phyloP scores from a whole-genome alignment of 2,329 filamentous ascomycete genomes.

The Colletotrichum trifolii region DNA sequence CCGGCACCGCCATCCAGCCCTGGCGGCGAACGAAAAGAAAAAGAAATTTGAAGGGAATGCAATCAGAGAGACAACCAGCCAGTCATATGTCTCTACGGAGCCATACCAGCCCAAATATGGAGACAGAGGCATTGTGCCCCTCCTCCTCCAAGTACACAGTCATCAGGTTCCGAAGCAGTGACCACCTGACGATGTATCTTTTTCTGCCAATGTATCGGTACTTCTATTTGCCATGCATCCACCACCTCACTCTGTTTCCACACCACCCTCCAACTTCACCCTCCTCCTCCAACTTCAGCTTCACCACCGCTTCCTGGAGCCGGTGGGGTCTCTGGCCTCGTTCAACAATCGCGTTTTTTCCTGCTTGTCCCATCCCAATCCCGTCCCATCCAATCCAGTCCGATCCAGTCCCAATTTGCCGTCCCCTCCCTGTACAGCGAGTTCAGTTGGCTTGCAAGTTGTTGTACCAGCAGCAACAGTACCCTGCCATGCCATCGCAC shows the following conservation, averaged over 20 bases:
- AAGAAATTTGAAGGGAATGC: not conserved
- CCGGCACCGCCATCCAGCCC: not conserved
- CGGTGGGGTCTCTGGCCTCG: slow-evolving; percentile 36
- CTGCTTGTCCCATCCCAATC: slow-evolving; percentile 26
- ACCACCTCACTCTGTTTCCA: not conserved
- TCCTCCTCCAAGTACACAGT: too few relatives aligned
- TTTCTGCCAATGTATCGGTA: slow-evolving; percentile 19
- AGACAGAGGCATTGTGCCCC: too few relatives aligned
- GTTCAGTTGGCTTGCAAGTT: too few relatives aligned
- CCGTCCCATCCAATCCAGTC: slow-evolving; percentile 30
- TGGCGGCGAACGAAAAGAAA: slow-evolving; percentile 5
- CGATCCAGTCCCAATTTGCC: not conserved
- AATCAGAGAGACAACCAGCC: slow-evolving; percentile 20
- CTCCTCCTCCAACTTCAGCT: slow-evolving; percentile 7
- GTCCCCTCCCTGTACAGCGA: too few relatives aligned
- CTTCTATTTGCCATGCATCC: not conserved
- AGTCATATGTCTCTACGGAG: slow-evolving; percentile 28
- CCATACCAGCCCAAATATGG: too few relatives aligned
- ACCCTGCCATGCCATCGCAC: too few relatives aligned
- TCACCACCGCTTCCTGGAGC: slow-evolving; percentile 35
- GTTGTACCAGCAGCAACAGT: too few relatives aligned
- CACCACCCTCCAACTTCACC: slow-evolving; percentile 3
- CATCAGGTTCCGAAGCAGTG: too few relatives aligned
- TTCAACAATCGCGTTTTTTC: slow-evolving; percentile 39
- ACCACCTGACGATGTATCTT: slow-evolving; percentile 2